A percentile compares a stretch with the other conserved stretches of the same genome.
phyloP scores from a whole-genome alignment of 202 grass and related monocot species.

The Panicum hallii region DNA sequence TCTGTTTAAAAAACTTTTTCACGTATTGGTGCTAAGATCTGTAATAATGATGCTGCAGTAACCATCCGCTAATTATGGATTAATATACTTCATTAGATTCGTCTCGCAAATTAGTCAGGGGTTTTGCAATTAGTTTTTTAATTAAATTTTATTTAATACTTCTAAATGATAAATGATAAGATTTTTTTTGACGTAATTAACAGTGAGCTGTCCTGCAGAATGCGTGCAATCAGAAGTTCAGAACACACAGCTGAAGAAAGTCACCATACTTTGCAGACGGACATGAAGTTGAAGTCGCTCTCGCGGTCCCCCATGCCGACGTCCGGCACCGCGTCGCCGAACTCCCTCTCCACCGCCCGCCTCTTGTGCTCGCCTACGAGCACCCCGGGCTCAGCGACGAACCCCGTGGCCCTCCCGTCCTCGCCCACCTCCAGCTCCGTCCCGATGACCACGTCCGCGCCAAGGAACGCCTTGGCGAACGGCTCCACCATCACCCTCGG shows the following conservation, averaged over 20 bases:
- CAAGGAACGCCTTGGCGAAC: constrained; percentile 72
- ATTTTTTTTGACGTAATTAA: too few relatives aligned
- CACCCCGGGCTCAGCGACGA: constrained; percentile 59
- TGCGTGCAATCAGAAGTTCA: background rate
- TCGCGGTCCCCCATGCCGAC: constrained; percentile 72
- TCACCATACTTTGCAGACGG: constrained; percentile 68
- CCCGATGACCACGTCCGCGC: constrained; percentile 67
- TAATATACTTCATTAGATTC: too few relatives aligned
- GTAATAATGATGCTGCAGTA: too few relatives aligned
- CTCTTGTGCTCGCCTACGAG: constrained; percentile 70
- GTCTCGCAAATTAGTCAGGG: too few relatives aligned
- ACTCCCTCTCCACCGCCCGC: constrained; percentile 60
- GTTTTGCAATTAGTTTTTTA: too few relatives aligned
- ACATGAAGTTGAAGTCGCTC: constrained; percentile 83
- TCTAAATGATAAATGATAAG: too few relatives aligned
- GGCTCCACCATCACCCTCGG: constrained; percentile 77
- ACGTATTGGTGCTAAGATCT: too few relatives aligned
- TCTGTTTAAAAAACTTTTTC: too few relatives aligned
- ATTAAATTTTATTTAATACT: too few relatives aligned
- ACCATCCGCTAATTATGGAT: too few relatives aligned
- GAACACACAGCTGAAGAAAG: background rate
- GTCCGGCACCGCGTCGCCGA: constrained; percentile 61
- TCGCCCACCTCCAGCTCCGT: constrained; percentile 72
- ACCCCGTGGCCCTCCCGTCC: constrained; percentile 64
- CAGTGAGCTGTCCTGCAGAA: background rate